Evolutionary conservation across 331 rosid species (phyloP).

Genomic region (Quercus phellos): DNA sequence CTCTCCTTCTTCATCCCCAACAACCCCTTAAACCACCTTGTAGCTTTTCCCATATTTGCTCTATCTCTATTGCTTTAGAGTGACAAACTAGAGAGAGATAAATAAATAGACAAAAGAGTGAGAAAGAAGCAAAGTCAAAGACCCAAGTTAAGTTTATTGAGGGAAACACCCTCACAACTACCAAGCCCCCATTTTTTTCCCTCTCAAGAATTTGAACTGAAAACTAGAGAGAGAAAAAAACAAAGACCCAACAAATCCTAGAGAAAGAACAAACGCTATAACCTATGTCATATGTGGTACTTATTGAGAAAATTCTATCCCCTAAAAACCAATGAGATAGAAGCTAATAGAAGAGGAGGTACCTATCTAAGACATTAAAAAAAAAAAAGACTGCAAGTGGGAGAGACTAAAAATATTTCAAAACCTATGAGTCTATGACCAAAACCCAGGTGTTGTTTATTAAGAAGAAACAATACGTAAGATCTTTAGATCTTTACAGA

Average conservation of each 20-base stretch:
- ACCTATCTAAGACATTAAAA: not conserved
- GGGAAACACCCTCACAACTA: not conserved
- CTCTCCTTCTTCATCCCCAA: slow-evolving; percentile 82
- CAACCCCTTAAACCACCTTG: slow-evolving; percentile 86
- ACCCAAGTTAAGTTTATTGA: not conserved
- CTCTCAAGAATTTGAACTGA: not conserved
- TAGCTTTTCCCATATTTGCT: slow-evolving; percentile 70
- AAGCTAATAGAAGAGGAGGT: not conserved
- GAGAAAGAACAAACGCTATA: slow-evolving; percentile 11
- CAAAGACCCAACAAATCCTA: not conserved
- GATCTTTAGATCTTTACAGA: slow-evolving; percentile 52
- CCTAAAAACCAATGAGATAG: not conserved
- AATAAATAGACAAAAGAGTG: not conserved
- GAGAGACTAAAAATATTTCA: slow-evolving; percentile 13
- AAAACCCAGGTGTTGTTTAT: slow-evolving; percentile 25
- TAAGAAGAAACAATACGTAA: slow-evolving; percentile 12
- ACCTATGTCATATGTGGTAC: not conserved
- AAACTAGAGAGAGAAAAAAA: not conserved
- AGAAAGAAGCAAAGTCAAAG: slow-evolving; percentile 23
- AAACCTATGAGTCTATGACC: not conserved
- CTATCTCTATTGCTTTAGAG: slow-evolving; percentile 1
- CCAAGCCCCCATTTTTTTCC: slow-evolving; percentile 1
- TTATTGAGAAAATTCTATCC: no score
- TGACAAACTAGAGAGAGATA: slow-evolving; percentile 9
- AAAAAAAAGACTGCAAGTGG: not conserved